These are phyloP conservation scores for Torrubiella hemipterigena DNA, from an alignment of 2,329 filamentous ascomycete species.

Conservation along the genomic window DNA sequence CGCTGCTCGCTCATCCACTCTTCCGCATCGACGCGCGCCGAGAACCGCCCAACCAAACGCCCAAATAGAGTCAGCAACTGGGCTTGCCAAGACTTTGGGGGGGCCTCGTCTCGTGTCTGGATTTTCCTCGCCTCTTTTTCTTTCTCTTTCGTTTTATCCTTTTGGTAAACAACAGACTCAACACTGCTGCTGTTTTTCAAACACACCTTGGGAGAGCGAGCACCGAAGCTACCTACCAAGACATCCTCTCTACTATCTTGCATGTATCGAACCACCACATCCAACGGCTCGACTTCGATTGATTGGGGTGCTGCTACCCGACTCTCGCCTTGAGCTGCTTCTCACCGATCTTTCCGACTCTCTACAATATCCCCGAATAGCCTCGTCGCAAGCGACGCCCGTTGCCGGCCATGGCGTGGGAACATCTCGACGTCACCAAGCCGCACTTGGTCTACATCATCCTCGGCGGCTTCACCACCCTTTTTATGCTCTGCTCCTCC, in stretches of 20 bases:
- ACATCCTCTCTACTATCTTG: slow-evolving; percentile 2
- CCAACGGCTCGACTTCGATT: slow-evolving; percentile 5
- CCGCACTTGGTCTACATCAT: slow-evolving; percentile 98
- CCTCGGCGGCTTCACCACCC: slow-evolving; percentile 87
- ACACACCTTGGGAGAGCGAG: too few relatives aligned
- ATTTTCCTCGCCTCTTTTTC: too few relatives aligned
- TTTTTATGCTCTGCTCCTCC: slow-evolving; percentile 97
- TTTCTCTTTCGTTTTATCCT: too few relatives aligned
- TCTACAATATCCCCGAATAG: neutral
- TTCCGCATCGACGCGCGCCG: too few relatives aligned
- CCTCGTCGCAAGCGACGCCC: slow-evolving; percentile 2
- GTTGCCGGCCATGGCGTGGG: slow-evolving; percentile 53
- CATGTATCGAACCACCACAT: slow-evolving; percentile 5
- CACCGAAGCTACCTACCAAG: neutral
- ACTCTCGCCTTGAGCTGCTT: neutral
- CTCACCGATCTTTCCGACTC: neutral
- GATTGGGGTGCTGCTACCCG: slow-evolving; percentile 7
- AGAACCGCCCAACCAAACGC: too few relatives aligned
- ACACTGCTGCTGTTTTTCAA: slow-evolving; percentile 1
- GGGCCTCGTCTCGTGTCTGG: too few relatives aligned
- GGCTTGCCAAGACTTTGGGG: too few relatives aligned
- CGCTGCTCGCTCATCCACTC: too few relatives aligned
- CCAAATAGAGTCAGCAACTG: too few relatives aligned
- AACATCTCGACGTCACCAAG: slow-evolving; percentile 75
- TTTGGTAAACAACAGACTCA: too few relatives aligned